Evolutionary conservation across 116 monocot species (phyloP).

Genomic region (Posidonia oceanica): DNA sequence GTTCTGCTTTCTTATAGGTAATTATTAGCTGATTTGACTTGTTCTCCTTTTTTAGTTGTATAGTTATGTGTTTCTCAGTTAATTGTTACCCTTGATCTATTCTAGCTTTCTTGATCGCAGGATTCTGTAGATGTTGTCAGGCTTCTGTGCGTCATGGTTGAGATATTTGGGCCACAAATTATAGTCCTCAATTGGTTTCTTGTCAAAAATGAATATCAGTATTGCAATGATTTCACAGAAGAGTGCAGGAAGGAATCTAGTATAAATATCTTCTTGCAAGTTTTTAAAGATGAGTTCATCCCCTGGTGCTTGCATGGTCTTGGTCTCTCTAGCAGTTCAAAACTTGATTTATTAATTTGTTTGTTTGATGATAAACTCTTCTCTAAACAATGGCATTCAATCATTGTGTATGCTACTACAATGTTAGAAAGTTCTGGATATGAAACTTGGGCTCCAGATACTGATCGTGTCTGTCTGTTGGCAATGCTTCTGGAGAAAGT

Average conservation of each 20-base stretch:
- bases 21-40: background rate
- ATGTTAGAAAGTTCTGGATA: conserved; percentile 10
- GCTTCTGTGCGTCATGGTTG: conserved; percentile 36
- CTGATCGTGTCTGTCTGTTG: conserved; percentile 29
- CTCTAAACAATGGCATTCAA: conserved; percentile 60
- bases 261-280: conserved; percentile 29
- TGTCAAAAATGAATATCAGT: conserved; percentile 7
- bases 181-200: conserved; percentile 32
- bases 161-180: conserved; percentile 53
- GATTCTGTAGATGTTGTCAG: conserved; percentile 59
- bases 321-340: conserved; percentile 37
- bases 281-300: conserved; percentile 52
- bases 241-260: conserved; percentile 19
- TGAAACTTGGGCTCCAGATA: conserved; percentile 17
- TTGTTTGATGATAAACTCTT: conserved; percentile 60
- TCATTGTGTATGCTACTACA: conserved; percentile 37
- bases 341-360: conserved; percentile 66
- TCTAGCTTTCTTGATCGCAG: conserved; percentile 20
- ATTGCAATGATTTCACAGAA: conserved; percentile 2
- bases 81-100: no score
- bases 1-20: background rate
- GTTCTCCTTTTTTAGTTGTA: background rate
- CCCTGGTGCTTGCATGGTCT: conserved; percentile 69
- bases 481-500: conserved; percentile 59
- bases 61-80: background rate